These are phyloP conservation scores for Pythium utonaiense DNA, from an alignment of 352 stramenopile species.

Conservation along the genomic window DNA sequence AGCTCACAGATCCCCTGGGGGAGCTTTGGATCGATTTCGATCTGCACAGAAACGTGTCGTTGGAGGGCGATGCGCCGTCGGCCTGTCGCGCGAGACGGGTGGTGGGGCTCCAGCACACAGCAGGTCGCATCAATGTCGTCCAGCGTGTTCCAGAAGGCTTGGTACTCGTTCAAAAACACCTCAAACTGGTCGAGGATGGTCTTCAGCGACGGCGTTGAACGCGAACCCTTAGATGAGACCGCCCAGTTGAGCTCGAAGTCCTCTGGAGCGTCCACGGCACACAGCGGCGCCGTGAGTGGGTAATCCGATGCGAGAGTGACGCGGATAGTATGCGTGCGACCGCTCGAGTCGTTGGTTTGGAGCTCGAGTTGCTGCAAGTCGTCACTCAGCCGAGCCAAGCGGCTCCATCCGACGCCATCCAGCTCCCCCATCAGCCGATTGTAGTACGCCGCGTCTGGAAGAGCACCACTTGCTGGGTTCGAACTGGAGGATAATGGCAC, in stretches of 20 bases:
- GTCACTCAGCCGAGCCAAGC: slow-evolving; percentile 49
- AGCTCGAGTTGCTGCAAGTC: slow-evolving; percentile 57
- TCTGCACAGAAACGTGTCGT: slow-evolving; percentile 66
- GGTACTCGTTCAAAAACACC: slow-evolving; percentile 51
- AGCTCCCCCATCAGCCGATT: slow-evolving; percentile 55
- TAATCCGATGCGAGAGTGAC: slow-evolving; percentile 45
- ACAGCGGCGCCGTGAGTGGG: slow-evolving; percentile 26
- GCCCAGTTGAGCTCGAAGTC: slow-evolving; percentile 42
- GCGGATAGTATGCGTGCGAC: slow-evolving; percentile 42
- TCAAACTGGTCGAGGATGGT: slow-evolving; percentile 47
- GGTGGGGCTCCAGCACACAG: slow-evolving; percentile 76
- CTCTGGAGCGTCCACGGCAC: slow-evolving; percentile 54
- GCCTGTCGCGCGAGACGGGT: slow-evolving; percentile 58
- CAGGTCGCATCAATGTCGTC: slow-evolving; percentile 69
- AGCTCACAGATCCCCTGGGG: slow-evolving; percentile 53
- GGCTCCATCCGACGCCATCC: slow-evolving; percentile 56
- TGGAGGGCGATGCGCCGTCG: slow-evolving; percentile 60
- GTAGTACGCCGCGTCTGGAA: slow-evolving; percentile 61
- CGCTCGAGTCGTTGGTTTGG: slow-evolving; percentile 32
- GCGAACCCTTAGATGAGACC: not conserved
- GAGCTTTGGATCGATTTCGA: slow-evolving; percentile 49
- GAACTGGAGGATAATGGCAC: slow-evolving; percentile 6
- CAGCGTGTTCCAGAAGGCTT: slow-evolving; percentile 76
- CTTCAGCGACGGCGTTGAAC: slow-evolving; percentile 10
- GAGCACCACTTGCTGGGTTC: not conserved